A percentile compares a stretch with the other conserved stretches of the same genome.
Conservation (phyloP, 805 yeast species). For the Sugiyamaella qingdaonensis region DNA sequence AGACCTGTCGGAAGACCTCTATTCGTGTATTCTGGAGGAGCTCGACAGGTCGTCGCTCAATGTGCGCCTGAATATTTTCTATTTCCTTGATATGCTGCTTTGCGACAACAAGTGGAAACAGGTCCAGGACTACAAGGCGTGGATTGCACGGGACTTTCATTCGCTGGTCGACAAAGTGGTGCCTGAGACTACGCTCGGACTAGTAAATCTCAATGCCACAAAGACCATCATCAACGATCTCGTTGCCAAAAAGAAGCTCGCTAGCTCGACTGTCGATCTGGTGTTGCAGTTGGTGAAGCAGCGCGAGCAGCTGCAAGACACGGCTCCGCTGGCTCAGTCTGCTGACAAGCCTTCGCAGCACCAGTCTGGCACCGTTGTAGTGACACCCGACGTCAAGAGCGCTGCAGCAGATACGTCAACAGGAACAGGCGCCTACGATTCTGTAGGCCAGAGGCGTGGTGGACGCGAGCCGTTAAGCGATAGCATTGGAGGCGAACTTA, state of each 20-base stretch:
- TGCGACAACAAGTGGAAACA: conserved; percentile 22
- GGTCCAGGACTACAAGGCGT: conserved; percentile 10
- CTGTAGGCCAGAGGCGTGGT: background rate
- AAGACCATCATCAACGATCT: conserved; percentile 16
- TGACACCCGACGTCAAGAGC: conserved; percentile 6
- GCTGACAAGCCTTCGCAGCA: background rate
- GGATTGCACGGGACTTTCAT: conserved; percentile 30
- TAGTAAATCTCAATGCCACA: conserved; percentile 16
- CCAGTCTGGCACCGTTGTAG: background rate
- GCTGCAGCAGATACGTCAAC: background rate
- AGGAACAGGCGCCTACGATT: background rate
- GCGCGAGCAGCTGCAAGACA: background rate
- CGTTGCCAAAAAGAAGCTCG: background rate
- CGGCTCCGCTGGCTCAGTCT: background rate
- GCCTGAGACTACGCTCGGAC: conserved; percentile 16
- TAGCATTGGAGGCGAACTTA: conserved; percentile 21
- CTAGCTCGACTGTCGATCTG: background rate
- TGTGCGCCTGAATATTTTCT: conserved; percentile 60
- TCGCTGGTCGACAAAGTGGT: conserved; percentile 27
- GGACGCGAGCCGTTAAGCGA: background rate
- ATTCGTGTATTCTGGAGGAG: conserved; percentile 61
- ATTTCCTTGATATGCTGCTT: conserved; percentile 58
- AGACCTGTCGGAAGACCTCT: conserved; percentile 64
- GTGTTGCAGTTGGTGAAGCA: background rate
- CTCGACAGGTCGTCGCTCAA: conserved; percentile 46